Base-by-base conservation (phyloP, 2,329 filamentous ascomycete species). In the Neurospora sp. region DNA sequence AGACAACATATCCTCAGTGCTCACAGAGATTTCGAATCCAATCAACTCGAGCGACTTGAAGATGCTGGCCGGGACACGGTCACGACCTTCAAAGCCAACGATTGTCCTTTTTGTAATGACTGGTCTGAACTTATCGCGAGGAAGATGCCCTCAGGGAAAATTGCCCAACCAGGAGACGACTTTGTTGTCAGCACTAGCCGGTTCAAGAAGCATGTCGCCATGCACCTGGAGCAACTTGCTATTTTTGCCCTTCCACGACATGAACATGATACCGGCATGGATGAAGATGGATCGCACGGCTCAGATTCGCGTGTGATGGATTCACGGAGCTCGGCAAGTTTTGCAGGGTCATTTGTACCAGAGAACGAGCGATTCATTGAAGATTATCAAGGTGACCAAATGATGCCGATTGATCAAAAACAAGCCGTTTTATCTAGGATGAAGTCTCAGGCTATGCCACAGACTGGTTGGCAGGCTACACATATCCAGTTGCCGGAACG, bases 21-120 rank as follows among this genome's bases (percentile, higher is more conserved):
- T 6, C 66, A 71, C 2, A 52, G 62, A 3, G 15, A 40, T 4
- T 62, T 74, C 3, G 8, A 68, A 8, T 67, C 66, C 1, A 70
- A 74, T 15, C 72, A 77, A 28, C 58, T 72, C 0, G 67, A 72
- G 15, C 74, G 74, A 38, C 40, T 78, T 2, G 58, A 73, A 1
- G 68, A 77, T 1, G 72, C 75, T 39, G 73, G 75, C 10, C 73
- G 76, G 69, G 71, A 77, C 19, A 70, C 74, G 1, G 68, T 76
- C 4, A 71, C 72, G 2, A 69, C 66, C 11, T 72, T 78, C 38
- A 66, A 72, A 4, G 67, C 75, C 1, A 62, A 66, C 1, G 77
- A 76, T 28, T 79, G 78, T 66, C 73, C 69, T 4, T 76, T 79
- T 17, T 79, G 78, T 42, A 73, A 78, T 42, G 75, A 77, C 9